Evolutionary conservation across 768 basidiomycete genomes (phyloP).

Genomic region (Symmetrospora coprosmae): DNA sequence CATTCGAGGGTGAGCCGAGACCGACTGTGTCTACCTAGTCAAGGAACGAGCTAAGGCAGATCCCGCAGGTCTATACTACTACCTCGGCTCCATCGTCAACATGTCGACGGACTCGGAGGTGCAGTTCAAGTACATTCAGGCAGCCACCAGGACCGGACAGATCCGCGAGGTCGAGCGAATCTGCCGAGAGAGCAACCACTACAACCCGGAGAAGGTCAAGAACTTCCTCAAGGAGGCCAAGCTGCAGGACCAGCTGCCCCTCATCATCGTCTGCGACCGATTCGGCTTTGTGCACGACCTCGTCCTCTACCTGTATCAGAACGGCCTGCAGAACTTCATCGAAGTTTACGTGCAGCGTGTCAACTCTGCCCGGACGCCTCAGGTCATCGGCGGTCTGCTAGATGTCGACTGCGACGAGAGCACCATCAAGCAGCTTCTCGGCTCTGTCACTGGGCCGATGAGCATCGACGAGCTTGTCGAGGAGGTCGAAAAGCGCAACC

Average conservation of each 20-base stretch:
- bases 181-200: constrained; percentile 88
- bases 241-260: constrained; percentile 83
- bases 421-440: constrained; percentile 84
- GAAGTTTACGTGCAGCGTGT: constrained; percentile 99
- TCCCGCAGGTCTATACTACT: constrained; percentile 78
- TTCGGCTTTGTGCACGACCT: constrained; percentile 99
- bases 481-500: constrained; percentile 90
- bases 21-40: no score
- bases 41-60: no score
- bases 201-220: constrained; percentile 99
- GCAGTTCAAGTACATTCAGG: constrained; percentile 99
- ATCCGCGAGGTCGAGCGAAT: constrained; percentile 98
- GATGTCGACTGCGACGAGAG: constrained; percentile 96
- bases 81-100: constrained; percentile 94
- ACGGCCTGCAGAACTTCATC: constrained; percentile 88
- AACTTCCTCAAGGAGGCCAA: constrained; percentile 99
- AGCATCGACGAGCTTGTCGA: constrained; percentile 94
- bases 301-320: constrained; percentile 95
- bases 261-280: constrained; percentile 99
- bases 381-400: constrained; percentile 87
- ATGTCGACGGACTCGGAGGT: constrained; percentile 91
- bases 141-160: constrained; percentile 92
- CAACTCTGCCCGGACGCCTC: constrained; percentile 90
- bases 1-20: constrained; percentile 67
- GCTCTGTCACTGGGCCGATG: constrained; percentile 90